Conservation (phyloP, 805 yeast genomes). For the Ogataea paradorogensis region DNA sequence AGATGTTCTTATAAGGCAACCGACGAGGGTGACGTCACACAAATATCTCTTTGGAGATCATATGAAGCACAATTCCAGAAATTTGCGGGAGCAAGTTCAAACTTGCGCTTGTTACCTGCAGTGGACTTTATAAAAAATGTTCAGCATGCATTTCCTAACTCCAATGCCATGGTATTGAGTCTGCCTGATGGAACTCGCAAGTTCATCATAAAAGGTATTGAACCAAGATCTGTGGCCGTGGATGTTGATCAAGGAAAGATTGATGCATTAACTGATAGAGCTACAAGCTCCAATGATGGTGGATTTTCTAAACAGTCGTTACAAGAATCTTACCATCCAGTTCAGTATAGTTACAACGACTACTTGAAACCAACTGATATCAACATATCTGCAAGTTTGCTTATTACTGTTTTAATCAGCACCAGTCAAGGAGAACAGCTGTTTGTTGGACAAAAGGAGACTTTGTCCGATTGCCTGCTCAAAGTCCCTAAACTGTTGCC, state of each 20-base stretch:
- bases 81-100: slow-evolving; percentile 42
- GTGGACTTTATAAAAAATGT: slow-evolving; percentile 96
- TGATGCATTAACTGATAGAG: slow-evolving; percentile 35
- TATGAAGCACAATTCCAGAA: slow-evolving; percentile 84
- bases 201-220: slow-evolving; percentile 91
- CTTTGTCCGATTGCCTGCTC: slow-evolving; percentile 32
- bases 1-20: slow-evolving; percentile 84
- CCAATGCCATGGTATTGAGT: slow-evolving; percentile 89
- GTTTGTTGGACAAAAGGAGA: slow-evolving; percentile 32
- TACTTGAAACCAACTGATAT: slow-evolving; percentile 38
- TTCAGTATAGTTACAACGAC: slow-evolving; percentile 33
- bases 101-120: slow-evolving; percentile 74
- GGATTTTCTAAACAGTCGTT: slow-evolving; percentile 18
- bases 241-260: slow-evolving; percentile 43
- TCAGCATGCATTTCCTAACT: slow-evolving; percentile 78
- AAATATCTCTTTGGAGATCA: slow-evolving; percentile 92
- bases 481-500: slow-evolving; percentile 35
- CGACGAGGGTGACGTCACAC: slow-evolving; percentile 82
- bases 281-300: slow-evolving; percentile 13
- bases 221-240: slow-evolving; percentile 70
- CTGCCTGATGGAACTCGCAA: slow-evolving; percentile 63
- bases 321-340: slow-evolving; percentile 30
- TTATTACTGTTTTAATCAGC: slow-evolving; percentile 35
- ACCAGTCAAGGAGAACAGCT: slow-evolving; percentile 33
- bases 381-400: slow-evolving; percentile 36